Base-by-base conservation (phyloP, 768 basidiomycete genomes). In the Pulveroboletus ravenelii region DNA sequence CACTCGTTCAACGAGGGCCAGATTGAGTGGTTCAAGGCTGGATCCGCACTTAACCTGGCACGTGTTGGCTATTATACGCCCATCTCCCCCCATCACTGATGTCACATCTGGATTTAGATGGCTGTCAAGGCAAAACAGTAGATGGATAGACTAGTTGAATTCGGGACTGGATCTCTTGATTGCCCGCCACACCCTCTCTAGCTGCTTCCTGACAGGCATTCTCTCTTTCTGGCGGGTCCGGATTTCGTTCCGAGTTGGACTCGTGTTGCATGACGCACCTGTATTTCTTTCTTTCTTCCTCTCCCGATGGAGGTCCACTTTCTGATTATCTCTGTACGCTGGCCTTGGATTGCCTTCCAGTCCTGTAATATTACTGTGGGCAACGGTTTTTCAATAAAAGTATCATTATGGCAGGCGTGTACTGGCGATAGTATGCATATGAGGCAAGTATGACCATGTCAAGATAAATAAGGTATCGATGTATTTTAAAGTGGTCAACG, bases 11-110 rank as follows among this genome's bases (percentile, higher is more conserved):
- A 98, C 67, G 87, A 92, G 71, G 92, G 92, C 41, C 94, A 96
- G 73, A 94, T 96, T 65, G 91, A 81, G 61, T 96, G 95, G 94
- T 97, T 96, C 85, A 94, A 93, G 79, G 93, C 93, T 62, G 95
- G 95, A 37, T 92, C 89, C 58, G 91, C 92, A 15, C 82, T 95
- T 47, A 93, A 94, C 79, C 64, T 93, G 72, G 87, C 90, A 58
- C 35, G 80, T 76, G 3, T 74, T 17, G 37, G 18, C 13, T 18
- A 18, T 30, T 14, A 20, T 27, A 13, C 30, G 30, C 5, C 10
- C 1, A 10, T 18, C 10, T 13, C 10, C 6, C 12, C 43, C 3
- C 18, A 9, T 14, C 14, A 10, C 42, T 53, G 38, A 62, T 40
- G 58, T 43, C 10, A 4, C 9, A 29, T 13, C 23, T 30, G 42